Percentiles rank a stretch among this genome's conserved stretches.
Conservation (phyloP, 192 early-diverging fungal genomes). For the Phycomyces blakesleeanus region DNA sequence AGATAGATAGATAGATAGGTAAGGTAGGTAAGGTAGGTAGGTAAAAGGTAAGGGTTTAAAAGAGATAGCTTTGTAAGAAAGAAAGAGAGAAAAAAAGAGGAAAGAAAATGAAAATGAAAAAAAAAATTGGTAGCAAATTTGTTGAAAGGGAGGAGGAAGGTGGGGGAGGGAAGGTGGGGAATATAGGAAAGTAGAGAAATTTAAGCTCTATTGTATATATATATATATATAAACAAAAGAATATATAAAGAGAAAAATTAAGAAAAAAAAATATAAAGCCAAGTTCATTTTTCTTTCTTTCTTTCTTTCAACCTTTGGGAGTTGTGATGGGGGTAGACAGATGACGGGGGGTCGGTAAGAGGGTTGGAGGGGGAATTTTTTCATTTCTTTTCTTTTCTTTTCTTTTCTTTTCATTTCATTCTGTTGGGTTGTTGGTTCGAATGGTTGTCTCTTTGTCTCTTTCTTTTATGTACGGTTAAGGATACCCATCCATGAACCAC, state of each 20-base stretch:
- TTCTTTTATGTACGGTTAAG: neutral
- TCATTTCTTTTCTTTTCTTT: no score
- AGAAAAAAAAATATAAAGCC: neutral
- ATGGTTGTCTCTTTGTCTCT: no score
- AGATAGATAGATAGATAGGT: no score
- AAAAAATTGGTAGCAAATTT: no score
- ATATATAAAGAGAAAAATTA: neutral
- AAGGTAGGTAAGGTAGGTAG: no score
- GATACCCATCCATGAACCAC: slow-evolving; percentile 30
- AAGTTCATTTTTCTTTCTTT: neutral
- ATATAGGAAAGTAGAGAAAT: neutral
- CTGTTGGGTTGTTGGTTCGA: neutral
- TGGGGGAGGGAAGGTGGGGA: no score
- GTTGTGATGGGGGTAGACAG: no score
- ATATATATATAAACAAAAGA: neutral
- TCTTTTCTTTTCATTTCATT: no score
- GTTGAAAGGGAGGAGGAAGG: no score
- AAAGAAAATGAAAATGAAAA: neutral
- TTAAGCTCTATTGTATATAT: neutral
- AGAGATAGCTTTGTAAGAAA: neutral
- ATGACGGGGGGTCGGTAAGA: no score
- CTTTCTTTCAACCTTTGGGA: no score
- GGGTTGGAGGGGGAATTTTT: no score
- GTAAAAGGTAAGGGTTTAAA: neutral
- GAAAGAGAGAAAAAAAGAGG: neutral